These are phyloP conservation scores for Podaxis rugospora DNA, from an alignment of 768 basidiomycete species.

Conservation along the genomic window DNA sequence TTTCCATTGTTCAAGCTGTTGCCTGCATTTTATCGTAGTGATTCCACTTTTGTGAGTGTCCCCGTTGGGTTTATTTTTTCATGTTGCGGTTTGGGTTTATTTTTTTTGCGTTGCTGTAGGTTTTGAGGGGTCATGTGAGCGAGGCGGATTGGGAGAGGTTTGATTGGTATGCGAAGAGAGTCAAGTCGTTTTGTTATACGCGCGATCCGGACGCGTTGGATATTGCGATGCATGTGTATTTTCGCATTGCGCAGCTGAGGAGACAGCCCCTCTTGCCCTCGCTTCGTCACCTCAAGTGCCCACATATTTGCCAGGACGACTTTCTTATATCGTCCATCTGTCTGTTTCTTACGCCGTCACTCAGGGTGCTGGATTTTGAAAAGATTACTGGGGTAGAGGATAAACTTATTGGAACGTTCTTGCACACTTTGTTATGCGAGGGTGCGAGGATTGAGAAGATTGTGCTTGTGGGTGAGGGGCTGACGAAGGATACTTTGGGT, in stretches of 20 bases:
- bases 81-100: background rate
- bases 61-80: background rate
- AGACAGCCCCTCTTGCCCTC: conserved; percentile 22
- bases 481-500: conserved; percentile 23
- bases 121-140: conserved; percentile 22
- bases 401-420: conserved; percentile 27
- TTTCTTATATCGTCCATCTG: conserved; percentile 29
- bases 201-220: conserved; percentile 25
- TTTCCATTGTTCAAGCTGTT: conserved; percentile 28
- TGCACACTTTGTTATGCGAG: conserved; percentile 23
- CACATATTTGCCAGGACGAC: conserved; percentile 23
- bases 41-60: conserved; percentile 26
- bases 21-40: conserved; percentile 24
- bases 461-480: conserved; percentile 19
- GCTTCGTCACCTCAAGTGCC: conserved; percentile 25
- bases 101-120: conserved; percentile 14
- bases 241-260: conserved; percentile 26
- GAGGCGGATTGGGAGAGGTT: conserved; percentile 26
- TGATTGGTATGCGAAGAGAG: conserved; percentile 25
- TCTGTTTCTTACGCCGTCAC: conserved; percentile 26
- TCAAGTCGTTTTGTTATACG: conserved; percentile 25
- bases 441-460: conserved; percentile 23
- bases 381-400: conserved; percentile 27
- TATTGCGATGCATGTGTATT: conserved; percentile 32
- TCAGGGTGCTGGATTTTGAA: conserved; percentile 23